phyloP scores from a whole-genome alignment of 1,139 yeast genomes.

The Taphrina deformans region DNA sequence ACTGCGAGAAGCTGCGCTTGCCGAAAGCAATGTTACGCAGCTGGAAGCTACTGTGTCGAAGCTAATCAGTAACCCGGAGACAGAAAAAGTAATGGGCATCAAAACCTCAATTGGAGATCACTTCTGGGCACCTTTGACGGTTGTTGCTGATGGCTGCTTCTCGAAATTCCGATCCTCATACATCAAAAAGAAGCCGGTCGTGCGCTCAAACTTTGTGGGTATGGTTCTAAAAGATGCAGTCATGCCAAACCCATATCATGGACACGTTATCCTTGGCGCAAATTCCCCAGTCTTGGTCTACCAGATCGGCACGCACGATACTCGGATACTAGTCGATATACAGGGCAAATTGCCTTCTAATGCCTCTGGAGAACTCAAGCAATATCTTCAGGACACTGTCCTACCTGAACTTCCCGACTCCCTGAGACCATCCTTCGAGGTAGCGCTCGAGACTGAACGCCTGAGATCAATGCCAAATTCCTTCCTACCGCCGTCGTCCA shows the following conservation, averaged over 20 bases:
- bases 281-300: constrained; percentile 88
- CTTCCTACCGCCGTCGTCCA: constrained; percentile 72
- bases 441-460: constrained; percentile 56
- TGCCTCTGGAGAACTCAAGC: constrained; percentile 57
- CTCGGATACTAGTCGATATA: constrained; percentile 87
- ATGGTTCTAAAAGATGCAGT: constrained; percentile 69
- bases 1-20: constrained; percentile 54
- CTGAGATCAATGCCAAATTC: constrained; percentile 93
- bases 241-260: constrained; percentile 71
- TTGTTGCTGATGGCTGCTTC: constrained; percentile 91
- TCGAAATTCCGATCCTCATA: constrained; percentile 84
- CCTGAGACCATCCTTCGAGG: constrained; percentile 64
- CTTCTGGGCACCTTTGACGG: constrained; percentile 63
- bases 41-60: constrained; percentile 78
- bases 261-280: constrained; percentile 83
- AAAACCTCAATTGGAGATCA: constrained; percentile 44
- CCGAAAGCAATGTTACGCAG: constrained; percentile 55
- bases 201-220: constrained; percentile 86
- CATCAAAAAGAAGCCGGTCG: constrained; percentile 56
- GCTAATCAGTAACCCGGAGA: constrained; percentile 55
- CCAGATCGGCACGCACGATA: constrained; percentile 78
- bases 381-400: constrained; percentile 62
- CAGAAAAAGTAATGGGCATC: constrained; percentile 67
- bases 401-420: constrained; percentile 67
- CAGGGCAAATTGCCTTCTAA: constrained; percentile 73